A percentile compares a stretch with the other conserved stretches of the same genome.
Evolutionary conservation across 2,329 filamentous ascomycete genomes (phyloP).

Genomic region (Exserohilum turcica): DNA sequence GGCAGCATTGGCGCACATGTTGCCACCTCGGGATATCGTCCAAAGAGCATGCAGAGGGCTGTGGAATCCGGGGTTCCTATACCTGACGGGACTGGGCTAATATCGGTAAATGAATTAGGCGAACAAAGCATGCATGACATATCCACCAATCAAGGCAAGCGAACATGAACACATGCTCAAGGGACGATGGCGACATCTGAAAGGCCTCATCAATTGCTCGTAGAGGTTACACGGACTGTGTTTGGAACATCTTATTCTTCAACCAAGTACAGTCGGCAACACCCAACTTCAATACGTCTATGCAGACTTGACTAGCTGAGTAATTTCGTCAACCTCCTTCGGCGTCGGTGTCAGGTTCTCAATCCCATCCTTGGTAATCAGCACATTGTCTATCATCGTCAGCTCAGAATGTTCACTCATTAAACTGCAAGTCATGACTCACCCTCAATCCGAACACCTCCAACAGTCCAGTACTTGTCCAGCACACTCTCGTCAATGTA

Average conservation of each 20-base stretch:
- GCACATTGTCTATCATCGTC: slow-evolving; percentile 68
- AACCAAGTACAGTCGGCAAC: background rate
- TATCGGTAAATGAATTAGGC: slow-evolving; percentile 12
- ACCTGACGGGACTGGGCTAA: slow-evolving; percentile 4
- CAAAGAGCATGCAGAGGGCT: background rate
- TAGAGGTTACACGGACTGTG: background rate
- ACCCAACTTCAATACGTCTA: slow-evolving; percentile 1
- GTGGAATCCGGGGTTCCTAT: background rate
- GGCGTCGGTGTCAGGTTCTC: slow-evolving; percentile 84
- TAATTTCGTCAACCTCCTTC: slow-evolving; percentile 71
- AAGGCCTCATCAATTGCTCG: background rate
- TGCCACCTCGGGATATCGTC: background rate
- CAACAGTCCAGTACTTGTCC: slow-evolving; percentile 74
- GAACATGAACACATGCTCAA: background rate
- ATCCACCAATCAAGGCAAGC: slow-evolving; percentile 11
- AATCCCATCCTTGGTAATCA: slow-evolving; percentile 76
- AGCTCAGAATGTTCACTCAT: slow-evolving; percentile 2
- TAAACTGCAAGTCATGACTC: slow-evolving; percentile 2
- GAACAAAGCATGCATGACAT: slow-evolving; percentile 3
- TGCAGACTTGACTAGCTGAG: slow-evolving; percentile 60
- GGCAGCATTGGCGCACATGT: slow-evolving; percentile 3
- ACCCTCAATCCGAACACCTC: slow-evolving; percentile 85
- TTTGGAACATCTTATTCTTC: background rate
- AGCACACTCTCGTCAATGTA: slow-evolving; percentile 70
- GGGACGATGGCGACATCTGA: background rate